phyloP scores from a whole-genome alignment of 352 stramenopile genomes.

The Elongisporangium undulatum region DNA sequence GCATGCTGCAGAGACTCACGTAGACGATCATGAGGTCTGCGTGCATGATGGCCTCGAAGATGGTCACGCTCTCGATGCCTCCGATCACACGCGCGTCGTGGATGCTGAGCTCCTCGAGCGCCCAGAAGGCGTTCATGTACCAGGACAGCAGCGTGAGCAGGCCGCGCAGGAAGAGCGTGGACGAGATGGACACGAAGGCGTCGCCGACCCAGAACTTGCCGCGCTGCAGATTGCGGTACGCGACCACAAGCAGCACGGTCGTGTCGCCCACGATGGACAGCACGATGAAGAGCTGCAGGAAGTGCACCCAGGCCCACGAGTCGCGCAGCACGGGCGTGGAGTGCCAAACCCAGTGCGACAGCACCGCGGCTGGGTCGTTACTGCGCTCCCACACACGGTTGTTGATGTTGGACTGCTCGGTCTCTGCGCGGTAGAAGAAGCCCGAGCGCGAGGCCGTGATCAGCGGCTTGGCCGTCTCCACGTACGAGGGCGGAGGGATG shows the following conservation, averaged over 20 bases:
- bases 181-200: conserved; percentile 31
- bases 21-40: conserved; percentile 26
- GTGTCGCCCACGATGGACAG: conserved; percentile 21
- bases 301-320: conserved; percentile 40
- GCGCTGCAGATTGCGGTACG: conserved; percentile 20
- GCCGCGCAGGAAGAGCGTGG: conserved; percentile 12
- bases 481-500: conserved; percentile 10
- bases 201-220: conserved; percentile 42
- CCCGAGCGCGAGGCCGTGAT: conserved; percentile 21
- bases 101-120: conserved; percentile 28
- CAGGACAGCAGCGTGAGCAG: conserved; percentile 24
- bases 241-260: conserved; percentile 21
- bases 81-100: conserved; percentile 15
- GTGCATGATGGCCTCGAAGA: conserved; percentile 27
- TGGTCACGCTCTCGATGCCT: conserved; percentile 6
- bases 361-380: conserved; percentile 3
- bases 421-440: conserved; percentile 19
- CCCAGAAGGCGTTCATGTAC: conserved; percentile 31
- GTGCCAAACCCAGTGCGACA: conserved; percentile 17
- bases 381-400: conserved; percentile 11
- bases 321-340: conserved; percentile 13
- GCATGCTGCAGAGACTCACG: conserved; percentile 17
- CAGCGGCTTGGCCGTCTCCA: conserved; percentile 21
- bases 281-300: conserved; percentile 29
- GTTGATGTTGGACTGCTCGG: conserved; percentile 19